Evolutionary conservation across 371 early-diverging fungal species (phyloP), one percentile per base, ranked within the genome.

Genomic region (Mortierella sp.): DNA sequence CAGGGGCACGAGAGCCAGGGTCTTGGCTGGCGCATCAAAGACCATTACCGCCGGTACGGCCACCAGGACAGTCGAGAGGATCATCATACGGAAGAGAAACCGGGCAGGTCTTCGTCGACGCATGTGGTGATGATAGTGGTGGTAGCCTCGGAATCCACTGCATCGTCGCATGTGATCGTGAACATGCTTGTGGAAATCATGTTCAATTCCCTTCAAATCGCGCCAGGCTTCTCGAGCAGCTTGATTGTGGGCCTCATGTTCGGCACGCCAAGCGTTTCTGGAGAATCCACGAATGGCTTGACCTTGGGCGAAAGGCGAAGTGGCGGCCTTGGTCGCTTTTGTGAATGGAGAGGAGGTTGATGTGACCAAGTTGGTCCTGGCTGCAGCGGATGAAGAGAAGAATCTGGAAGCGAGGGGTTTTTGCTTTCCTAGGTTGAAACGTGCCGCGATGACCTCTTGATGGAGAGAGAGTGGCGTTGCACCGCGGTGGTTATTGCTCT

Each of bases 251-350:
- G 70, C 30, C 27, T 58, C 64, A 3, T 56, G 53, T 6, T 63
- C 60, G 6, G 48, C 50, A 7, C 28, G 37, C 75, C 75, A 73
- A 15, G 75, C 64, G 12, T 42, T 50, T 39, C 51, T 63, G 5
- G 60, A 73, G 64, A 64, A 73, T 6, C 47, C 52, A 1, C 75
- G 68, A 42, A 67, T 32, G n/a, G 56, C 59, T 37, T 73, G 75
- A 32, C 51, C 55, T 30, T 62, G 62, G 17, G 28, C 21, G 19
- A 51, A 56, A 32, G 69, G 60, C 1, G 69, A 68, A 7, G 66
- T 8, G n/a, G 47, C 21, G n/a, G 55, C 23, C 4, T 55, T 8
- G 55, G 51, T 21, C 12, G 43, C 46, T 23, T 59, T 63, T 4
- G 46, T 12, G 41, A 59, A 49, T 34, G 56, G 58, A 4, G 53